Base-by-base conservation (phyloP, 2,329 filamentous ascomycete genomes). In the Scleromitrula shiraiana region DNA sequence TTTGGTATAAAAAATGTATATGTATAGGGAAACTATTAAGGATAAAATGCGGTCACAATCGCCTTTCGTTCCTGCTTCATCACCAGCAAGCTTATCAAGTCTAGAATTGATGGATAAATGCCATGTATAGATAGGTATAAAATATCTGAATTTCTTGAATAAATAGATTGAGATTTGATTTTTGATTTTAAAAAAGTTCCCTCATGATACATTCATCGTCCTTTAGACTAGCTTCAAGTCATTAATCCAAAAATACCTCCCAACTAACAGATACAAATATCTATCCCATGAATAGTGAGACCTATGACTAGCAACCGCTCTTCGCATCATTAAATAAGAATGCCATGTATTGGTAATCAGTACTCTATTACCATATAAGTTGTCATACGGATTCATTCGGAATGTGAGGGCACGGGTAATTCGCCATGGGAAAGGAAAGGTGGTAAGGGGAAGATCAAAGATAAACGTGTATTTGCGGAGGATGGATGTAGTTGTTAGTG, bases 281-380 rank as follows among this genome's bases (percentile, higher is more conserved):
- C 67, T 59, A 47, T 69, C 67, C 65, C 67, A 69, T 1, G 66
- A 65, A 46, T 69, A 69, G 54, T 70, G 67, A 46, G 63, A 67
- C 27, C 52, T 52, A 49, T 70, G 67, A 38, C 63, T 62, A 17
- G 62, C 57, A 50, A 70, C 68, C 0, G 67, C 67, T 8, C 55
- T 37, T n/a, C 67, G 56, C 5, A 66, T 67, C 46, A 60, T 53
- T 26, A 59, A 51, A 52, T 70, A 69, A 12, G 59, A 60, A 7
- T 53, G 49, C 65, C 65, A 68, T 0, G 64, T 61, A 41, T 63
- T 70, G 26, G 65, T 65, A 2, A 68, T 33, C 12, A 70, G 56
- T 1, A 64, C 66, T 26, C 59, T 61, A 19, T 62, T 55, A 17
- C 58, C 40, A 20, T 41, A 41, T n/a, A 54, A 56, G 3, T 17